phyloP scores from a whole-genome alignment of 257 asterid species.

The Solanum boliviense region DNA sequence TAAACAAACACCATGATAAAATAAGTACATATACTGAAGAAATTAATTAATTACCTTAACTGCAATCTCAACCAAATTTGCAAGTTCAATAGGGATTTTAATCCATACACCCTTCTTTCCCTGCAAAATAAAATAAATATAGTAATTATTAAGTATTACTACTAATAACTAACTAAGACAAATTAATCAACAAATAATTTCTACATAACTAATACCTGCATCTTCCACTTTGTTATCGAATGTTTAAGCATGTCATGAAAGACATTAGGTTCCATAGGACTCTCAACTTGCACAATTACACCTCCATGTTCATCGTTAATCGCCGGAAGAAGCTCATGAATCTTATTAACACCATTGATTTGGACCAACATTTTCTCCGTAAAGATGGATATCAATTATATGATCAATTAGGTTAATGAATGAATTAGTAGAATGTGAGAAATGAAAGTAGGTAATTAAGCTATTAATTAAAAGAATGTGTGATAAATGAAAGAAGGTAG shows the following conservation, averaged over 20 bases:
- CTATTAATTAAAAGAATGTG: neutral
- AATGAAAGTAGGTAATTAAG: neutral
- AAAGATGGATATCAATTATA: neutral
- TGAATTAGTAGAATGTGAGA: neutral
- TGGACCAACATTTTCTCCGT: conserved; percentile 33
- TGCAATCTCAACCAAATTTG: conserved; percentile 47
- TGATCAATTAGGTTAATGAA: neutral
- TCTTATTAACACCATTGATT: conserved; percentile 11
- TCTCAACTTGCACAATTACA: conserved; percentile 45
- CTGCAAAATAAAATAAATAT: conserved; percentile 19
- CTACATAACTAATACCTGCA: conserved; percentile 30
- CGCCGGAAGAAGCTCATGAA: conserved; percentile 29
- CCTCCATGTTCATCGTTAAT: conserved; percentile 56
- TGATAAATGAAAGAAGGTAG: neutral
- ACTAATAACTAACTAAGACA: neutral
- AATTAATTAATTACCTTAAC: conserved; percentile 38
- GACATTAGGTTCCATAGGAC: conserved; percentile 33
- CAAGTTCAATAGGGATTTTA: conserved; percentile 49
- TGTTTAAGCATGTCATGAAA: conserved; percentile 33
- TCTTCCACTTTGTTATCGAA: conserved; percentile 48
- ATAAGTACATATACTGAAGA: neutral
- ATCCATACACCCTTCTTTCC: conserved; percentile 81
- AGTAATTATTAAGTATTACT: neutral
- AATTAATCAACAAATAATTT: neutral
- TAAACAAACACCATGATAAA: neutral